Evolutionary conservation across 768 basidiomycete genomes (phyloP), one percentile per base, ranked within the genome.

Genomic region (Candolleomyces eurysporus): DNA sequence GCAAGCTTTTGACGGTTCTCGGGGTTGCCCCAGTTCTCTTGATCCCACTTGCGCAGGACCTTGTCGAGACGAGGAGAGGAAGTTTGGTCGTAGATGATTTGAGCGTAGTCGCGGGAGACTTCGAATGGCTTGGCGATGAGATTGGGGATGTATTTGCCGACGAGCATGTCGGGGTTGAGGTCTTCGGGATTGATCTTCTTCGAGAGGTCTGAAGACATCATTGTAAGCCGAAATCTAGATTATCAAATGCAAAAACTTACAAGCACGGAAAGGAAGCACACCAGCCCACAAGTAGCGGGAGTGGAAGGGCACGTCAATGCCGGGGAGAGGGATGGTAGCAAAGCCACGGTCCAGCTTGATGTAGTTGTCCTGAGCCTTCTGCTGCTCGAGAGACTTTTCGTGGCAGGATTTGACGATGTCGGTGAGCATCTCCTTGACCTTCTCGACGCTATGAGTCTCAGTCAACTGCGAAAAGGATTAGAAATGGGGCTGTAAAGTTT

Each of bases 291-390:
- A 84, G 76, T 98, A 99, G 62, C 96, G 91, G 4, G 97, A 98
- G 75, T 99, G 97, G 92, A 99, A 99, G 4, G 97, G 97, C 1
- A 99, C 97, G 68, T 98, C 97, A 67, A 99, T 98, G 63, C 96
- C 96, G 43, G 96, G 93, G 43, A 96, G 83, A 46, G 94, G 94
- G 61, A 96, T 96, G 19, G 94, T 95, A 0, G 96, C 96, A 67
- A 95, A 97, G 8, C 97, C 97, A 68, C 97, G 92, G 67, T 99
- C 96, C 56, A 99, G 87, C 68, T 90, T 90, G 77, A 99, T 93
- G 66, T 91, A 86, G 8, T 96, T 96, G 36, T 50, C 60, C 61
- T 94, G 90, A 21, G 82, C 79, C 68, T 85, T 83, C 72, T 96
- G 89, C 68, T 90, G 87, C 60, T 90, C 90, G 56, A 86, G 78